Percentiles rank a stretch among this genome's conserved stretches.
phyloP scores from a whole-genome alignment of 148 eudicot species.

The Fagopyrum esculentum region DNA sequence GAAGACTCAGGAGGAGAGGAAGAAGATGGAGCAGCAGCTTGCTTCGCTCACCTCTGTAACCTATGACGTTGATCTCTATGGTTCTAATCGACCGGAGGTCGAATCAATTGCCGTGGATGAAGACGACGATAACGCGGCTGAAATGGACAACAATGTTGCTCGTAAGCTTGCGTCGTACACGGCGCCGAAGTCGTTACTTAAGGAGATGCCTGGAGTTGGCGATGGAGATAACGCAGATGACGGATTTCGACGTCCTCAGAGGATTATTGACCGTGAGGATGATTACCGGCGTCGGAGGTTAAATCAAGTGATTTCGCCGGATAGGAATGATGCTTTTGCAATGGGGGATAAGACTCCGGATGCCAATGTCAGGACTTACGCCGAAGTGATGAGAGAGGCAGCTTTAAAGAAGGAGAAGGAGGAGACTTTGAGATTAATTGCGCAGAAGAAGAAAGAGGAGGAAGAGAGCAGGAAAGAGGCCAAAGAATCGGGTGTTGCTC shows the following conservation, averaged over 20 bases:
- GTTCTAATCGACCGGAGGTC: conserved; percentile 46
- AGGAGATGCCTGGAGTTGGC: conserved; percentile 54
- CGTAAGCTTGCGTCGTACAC: conserved; percentile 68
- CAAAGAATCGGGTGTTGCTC: background rate
- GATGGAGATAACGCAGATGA: conserved; percentile 58
- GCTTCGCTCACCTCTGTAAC: conserved; percentile 34
- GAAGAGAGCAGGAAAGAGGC: background rate
- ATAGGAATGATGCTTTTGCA: conserved; percentile 73
- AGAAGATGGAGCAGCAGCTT: conserved; percentile 27
- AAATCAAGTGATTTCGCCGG: conserved; percentile 63
- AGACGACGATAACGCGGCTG: conserved; percentile 56
- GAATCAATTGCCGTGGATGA: conserved; percentile 72
- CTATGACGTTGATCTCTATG: conserved; percentile 73
- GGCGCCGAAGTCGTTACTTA: conserved; percentile 62
- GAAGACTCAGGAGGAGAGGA: conserved; percentile 85
- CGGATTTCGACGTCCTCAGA: conserved; percentile 57
- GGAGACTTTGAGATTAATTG: conserved; percentile 52
- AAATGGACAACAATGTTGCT: conserved; percentile 54
- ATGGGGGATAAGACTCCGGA: conserved; percentile 87
- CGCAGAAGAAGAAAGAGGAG: conserved; percentile 43
- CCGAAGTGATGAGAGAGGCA: conserved; percentile 81
- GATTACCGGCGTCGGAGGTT: conserved; percentile 67
- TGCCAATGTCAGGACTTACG: conserved; percentile 63
- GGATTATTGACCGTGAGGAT: conserved; percentile 81
- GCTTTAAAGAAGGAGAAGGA: conserved; percentile 68